Conservation (phyloP, 176 grass and related monocot genomes). For the Aegilops sharonensis region DNA sequence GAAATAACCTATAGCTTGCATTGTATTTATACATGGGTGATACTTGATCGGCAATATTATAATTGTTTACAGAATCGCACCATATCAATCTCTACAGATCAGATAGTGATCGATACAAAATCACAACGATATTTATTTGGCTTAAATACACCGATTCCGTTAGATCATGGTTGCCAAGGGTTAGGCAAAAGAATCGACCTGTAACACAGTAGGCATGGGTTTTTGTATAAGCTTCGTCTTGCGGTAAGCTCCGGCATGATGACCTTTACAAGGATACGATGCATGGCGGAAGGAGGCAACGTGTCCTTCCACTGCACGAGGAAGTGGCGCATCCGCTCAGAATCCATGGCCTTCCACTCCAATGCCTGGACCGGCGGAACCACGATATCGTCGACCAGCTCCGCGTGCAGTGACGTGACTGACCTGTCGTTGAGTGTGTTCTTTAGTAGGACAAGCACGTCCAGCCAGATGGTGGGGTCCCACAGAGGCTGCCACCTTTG, state of each 20-base stretch:
- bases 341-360: slow-evolving; percentile 44
- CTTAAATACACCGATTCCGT: no score
- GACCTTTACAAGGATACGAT: slow-evolving; percentile 41
- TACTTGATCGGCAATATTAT: no score
- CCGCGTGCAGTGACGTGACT: slow-evolving; percentile 37
- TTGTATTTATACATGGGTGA: no score
- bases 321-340: slow-evolving; percentile 52
- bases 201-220: no score
- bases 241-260: slow-evolving; percentile 54
- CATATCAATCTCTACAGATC: no score
- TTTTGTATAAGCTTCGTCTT: background rate
- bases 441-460: slow-evolving; percentile 28
- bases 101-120: no score
- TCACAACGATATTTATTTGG: no score
- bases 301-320: slow-evolving; percentile 46
- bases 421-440: slow-evolving; percentile 39
- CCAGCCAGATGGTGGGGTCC: slow-evolving; percentile 36
- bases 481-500: slow-evolving; percentile 48
- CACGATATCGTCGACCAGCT: slow-evolving; percentile 51
- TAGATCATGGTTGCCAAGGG: no score
- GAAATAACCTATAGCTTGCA: no score
- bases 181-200: no score
- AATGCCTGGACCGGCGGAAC: slow-evolving; percentile 29
- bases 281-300: slow-evolving; percentile 34
- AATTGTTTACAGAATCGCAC: no score